Conservation (phyloP, 768 basidiomycete genomes). For the Russula olivacea region DNA sequence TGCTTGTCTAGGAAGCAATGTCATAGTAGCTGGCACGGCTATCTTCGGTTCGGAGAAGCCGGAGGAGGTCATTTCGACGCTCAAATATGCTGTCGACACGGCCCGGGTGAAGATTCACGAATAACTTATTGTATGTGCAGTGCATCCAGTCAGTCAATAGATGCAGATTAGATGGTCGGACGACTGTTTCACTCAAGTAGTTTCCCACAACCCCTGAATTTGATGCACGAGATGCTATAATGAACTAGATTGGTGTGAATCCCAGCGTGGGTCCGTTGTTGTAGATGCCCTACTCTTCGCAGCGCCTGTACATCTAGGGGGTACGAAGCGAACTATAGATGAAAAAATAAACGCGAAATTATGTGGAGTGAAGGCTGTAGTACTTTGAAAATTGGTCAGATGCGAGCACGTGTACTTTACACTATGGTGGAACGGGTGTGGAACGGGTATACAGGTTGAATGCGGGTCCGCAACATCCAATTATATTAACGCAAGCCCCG, state of each 20-base stretch:
- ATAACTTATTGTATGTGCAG: background rate
- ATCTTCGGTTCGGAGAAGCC: constrained; percentile 83
- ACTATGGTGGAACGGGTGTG: constrained; percentile 5
- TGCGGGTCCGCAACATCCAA: constrained; percentile 3
- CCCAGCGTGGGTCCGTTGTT: background rate
- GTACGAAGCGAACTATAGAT: constrained; percentile 16
- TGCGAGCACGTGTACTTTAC: constrained; percentile 25
- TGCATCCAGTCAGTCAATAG: background rate
- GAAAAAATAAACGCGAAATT: constrained; percentile 17
- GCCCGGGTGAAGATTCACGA: constrained; percentile 49
- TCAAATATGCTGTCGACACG: constrained; percentile 65
- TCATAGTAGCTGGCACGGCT: constrained; percentile 96
- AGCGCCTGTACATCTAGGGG: constrained; percentile 10
- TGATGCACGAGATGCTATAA: background rate
- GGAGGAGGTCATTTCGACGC: constrained; percentile 61
- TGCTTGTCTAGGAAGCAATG: constrained; percentile 72
- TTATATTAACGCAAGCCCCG: constrained; percentile 9
- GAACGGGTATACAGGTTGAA: constrained; percentile 17
- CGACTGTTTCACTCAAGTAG: background rate
- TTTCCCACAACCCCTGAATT: background rate
- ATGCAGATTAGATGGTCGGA: background rate
- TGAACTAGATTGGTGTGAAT: constrained; percentile 9
- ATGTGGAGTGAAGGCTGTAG: constrained; percentile 16
- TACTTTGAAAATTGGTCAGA: constrained; percentile 20
- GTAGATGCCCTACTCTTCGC: constrained; percentile 10